Conservation (phyloP, 306 rosid genomes). For the Trifolium fragiferum region DNA sequence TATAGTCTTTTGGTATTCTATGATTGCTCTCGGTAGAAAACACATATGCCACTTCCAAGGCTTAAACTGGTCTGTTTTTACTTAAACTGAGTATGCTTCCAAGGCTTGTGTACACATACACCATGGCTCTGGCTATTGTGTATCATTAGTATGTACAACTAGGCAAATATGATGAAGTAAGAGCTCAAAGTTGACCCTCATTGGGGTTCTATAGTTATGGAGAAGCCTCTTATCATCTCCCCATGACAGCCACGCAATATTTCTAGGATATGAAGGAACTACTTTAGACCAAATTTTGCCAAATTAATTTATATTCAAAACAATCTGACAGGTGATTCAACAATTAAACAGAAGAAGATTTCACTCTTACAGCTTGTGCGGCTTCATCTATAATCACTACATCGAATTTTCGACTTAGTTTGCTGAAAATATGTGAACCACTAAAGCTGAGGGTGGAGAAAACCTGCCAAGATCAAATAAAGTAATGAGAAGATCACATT, state of each 20-base stretch:
- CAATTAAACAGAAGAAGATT: conserved; percentile 27
- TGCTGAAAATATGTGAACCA: conserved; percentile 76
- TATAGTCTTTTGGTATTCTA: conserved; percentile 2
- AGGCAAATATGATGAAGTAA: neutral
- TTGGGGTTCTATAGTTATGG: neutral
- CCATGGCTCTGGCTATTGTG: neutral
- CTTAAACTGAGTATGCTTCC: neutral
- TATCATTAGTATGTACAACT: neutral
- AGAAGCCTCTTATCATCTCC: neutral
- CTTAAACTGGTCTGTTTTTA: no score
- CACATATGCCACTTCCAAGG: no score
- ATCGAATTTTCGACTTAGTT: conserved; percentile 82
- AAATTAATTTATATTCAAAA: conserved; percentile 27
- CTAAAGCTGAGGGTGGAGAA: conserved; percentile 97
- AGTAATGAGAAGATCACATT: conserved; percentile 39
- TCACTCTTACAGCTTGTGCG: conserved; percentile 91
- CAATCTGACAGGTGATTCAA: conserved; percentile 31
- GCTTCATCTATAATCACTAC: conserved; percentile 98
- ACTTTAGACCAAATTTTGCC: conserved; percentile 20
- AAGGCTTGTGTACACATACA: neutral
- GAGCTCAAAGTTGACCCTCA: neutral
- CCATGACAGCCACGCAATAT: conserved; percentile 1
- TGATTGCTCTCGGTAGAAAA: neutral
- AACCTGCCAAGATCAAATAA: conserved; percentile 67
- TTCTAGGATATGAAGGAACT: conserved; percentile 20